Evolutionary conservation across 441 rosid species (phyloP), one percentile per base, ranked within the genome.

Genomic region (Croton setiger): DNA sequence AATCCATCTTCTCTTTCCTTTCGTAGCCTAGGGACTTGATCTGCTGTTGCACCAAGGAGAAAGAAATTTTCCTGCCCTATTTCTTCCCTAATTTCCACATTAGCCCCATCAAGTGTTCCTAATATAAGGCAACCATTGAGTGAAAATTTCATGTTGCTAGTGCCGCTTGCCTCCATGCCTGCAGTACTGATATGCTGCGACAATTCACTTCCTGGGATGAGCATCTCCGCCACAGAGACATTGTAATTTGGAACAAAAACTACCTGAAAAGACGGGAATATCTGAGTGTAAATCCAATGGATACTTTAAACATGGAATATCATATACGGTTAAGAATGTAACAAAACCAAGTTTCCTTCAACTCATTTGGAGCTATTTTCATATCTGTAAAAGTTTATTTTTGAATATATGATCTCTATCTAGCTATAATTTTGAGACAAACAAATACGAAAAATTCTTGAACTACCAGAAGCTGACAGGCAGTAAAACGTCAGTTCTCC

Each of bases 101-200:
- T 91, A 67, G 98, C 98, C 23, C 98, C 98, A 75, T 93, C 98
- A 51, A 93, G 73, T 58, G 98, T 93, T 77, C 98, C 97, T 67
- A 93, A 86, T 61, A 93, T 89, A 72, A 93, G 97, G 81, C 98
- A 91, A 65, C 98, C 98, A 44, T 93, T 93, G 39, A 93, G 88
- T 37, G 98, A 79, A 49, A 93, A 93, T 74, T 93, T 93, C 97
- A 93, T 93, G 86, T 91, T 93, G 92, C 98, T 93, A 49, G 97
- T 93, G 65, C 98, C 98, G 82, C 98, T 93, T 61, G 98, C 98
- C 83, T 93, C 97, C 98, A 93, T 91, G 72, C 98, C 98, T 72
- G 97, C 97, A 63, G 98, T 91, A 80, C 98, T 93, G 54, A 93
- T 93, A 82, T 93, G 97, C 75, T 93, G 97, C 39, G 98, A 93